Evolutionary conservation across 2,329 filamentous ascomycete species (phyloP), one percentile per base, ranked within the genome.

Genomic region (Aspergillus sp.): DNA sequence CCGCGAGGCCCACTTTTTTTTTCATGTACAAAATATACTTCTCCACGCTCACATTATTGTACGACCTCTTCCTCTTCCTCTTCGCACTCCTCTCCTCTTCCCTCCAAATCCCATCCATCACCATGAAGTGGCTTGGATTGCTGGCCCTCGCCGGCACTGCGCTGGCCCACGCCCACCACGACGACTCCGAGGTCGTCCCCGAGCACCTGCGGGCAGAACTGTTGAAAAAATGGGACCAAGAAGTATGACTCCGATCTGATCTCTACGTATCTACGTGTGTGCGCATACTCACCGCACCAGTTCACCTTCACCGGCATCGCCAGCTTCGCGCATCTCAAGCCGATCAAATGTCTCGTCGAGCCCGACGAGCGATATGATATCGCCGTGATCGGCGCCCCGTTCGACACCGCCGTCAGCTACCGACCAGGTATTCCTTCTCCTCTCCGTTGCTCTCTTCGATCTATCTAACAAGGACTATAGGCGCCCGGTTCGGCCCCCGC

Each of bases 401-500:
- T 90, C 63, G 87, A 90, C 66, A 90, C 86, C 1, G 85, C 86
- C 11, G 84, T 88, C 38, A 84, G 78, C 60, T 90, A 88, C 70
- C 78, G 87, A 51, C 85, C 86, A 42, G 84, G 82, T 84, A 67
- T 65, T 14, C 22, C 26, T 7, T 2, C 9, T 30, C 26, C 26
- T 30, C 9, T 8, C 26, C 26, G 26, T 3, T 30, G 1, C 10
- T 8, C 26, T 8, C 26, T 30, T 22, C n/a, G 20, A 16, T 22
- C 35, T 26, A 45, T 26, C 10, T 50, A 38, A 16, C 13, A 20
- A 9, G 22, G 40, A 17, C 20, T 45, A 71, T 50, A 74, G 74
- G 87, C 36, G 88, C 88, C 14, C 84, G 92, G 8, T 96, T 96
- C 66, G 92, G 92, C 0, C 92, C 92, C 32, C 84, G 90, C 42